Percentiles rank a stretch among this genome's conserved stretches.
Conservation (phyloP, 805 yeast genomes). For the Spathaspora hagerdaliae region DNA sequence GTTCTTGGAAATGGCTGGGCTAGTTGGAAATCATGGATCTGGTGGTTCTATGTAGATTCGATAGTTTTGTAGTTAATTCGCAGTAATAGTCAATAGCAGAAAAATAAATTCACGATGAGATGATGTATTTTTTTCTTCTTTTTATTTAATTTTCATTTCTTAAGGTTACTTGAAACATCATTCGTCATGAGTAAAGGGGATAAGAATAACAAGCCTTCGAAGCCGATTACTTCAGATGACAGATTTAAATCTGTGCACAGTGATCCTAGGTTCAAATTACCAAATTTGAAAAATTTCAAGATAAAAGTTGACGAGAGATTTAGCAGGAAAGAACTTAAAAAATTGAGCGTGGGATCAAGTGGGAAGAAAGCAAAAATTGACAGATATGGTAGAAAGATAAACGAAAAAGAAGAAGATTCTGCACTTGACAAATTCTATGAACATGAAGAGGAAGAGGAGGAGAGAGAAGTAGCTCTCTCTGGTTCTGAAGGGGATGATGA, state of each 20-base stretch:
- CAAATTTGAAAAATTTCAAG: constrained; percentile 64
- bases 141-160: not conserved
- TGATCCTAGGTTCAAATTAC: constrained; percentile 85
- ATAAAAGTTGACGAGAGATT: constrained; percentile 86
- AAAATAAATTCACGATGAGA: not conserved
- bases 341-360: constrained; percentile 36
- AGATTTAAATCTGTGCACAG: constrained; percentile 75
- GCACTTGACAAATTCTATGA: constrained; percentile 68
- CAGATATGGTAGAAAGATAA: constrained; percentile 76
- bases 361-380: constrained; percentile 72
- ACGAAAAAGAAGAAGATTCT: constrained; percentile 35
- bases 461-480: constrained; percentile 10
- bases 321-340: constrained; percentile 56
- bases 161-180: no score
- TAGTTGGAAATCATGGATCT: constrained; percentile 42
- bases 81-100: not conserved
- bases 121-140: not conserved
- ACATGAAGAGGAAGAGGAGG: constrained; percentile 27
- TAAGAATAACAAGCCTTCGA: constrained; percentile 3
- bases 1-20: constrained; percentile 76
- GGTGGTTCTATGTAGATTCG: constrained; percentile 29
- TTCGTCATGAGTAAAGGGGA: not conserved
- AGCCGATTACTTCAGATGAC: constrained; percentile 54
- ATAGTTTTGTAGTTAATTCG: not conserved
- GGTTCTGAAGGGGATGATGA: constrained; percentile 9